These are phyloP conservation scores for Atkinsonella hypoxylon DNA, from an alignment of 2,329 filamentous ascomycete species.

Conservation along the genomic window DNA sequence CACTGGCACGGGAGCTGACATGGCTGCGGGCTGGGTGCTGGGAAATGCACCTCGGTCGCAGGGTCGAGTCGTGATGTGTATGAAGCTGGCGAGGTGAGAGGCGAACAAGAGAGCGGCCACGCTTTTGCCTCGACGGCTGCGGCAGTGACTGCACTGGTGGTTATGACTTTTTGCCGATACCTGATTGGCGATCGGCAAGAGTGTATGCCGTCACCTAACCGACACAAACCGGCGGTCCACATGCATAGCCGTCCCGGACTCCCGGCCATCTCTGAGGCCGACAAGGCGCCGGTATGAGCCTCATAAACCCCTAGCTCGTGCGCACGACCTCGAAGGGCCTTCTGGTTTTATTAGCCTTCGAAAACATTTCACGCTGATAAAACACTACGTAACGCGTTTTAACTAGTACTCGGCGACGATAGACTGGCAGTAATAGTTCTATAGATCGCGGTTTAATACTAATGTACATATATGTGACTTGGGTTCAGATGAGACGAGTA, in stretches of 20 bases:
- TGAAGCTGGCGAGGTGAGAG: background rate
- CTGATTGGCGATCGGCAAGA: slow-evolving; percentile 6
- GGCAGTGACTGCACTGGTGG: background rate
- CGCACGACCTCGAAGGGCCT: background rate
- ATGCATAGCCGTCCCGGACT: background rate
- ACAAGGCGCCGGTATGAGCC: too few species aligned
- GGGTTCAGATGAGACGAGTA: too few species aligned
- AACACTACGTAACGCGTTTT: too few species aligned
- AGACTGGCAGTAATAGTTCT: too few species aligned
- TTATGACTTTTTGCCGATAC: slow-evolving; percentile 4
- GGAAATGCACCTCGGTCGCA: background rate
- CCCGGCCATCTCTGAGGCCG: too few species aligned
- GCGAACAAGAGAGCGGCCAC: background rate
- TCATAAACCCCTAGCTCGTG: background rate
- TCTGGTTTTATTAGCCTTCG: too few species aligned
- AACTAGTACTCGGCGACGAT: too few species aligned
- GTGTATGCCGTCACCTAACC: background rate
- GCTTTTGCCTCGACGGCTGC: background rate
- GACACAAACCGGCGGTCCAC: background rate
- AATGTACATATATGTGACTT: too few species aligned
- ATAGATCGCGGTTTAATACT: too few species aligned
- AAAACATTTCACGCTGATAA: too few species aligned
- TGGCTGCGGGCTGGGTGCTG: slow-evolving; percentile 12
- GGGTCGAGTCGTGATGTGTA: background rate
- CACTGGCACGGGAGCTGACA: slow-evolving; percentile 26